Conservation (phyloP, 1,284 basidiomycete genomes). For the Nidula niveotomentosa region DNA sequence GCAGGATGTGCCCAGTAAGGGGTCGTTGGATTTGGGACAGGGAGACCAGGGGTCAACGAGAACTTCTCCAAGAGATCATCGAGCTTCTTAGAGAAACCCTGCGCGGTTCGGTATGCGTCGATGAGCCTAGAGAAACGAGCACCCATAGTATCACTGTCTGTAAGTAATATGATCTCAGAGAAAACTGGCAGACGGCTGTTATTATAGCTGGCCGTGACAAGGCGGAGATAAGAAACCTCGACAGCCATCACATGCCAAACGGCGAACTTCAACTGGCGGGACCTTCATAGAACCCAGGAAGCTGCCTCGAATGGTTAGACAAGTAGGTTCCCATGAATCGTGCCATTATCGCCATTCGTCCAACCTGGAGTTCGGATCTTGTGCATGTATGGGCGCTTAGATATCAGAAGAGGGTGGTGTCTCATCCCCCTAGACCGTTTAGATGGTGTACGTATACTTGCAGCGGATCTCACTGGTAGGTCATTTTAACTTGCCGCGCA, state of each 20-base stretch:
- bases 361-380: background rate
- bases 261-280: too few relatives aligned
- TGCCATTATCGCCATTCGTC: background rate
- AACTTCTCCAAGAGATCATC: background rate
- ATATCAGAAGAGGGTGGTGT: background rate
- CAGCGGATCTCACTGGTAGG: too few relatives aligned
- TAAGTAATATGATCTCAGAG: too few relatives aligned
- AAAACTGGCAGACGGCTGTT: too few relatives aligned
- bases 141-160: background rate
- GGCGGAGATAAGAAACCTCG: background rate
- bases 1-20: slow-evolving; percentile 58
- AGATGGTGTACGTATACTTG: too few relatives aligned
- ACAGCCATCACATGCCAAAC: background rate
- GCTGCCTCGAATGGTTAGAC: too few relatives aligned
- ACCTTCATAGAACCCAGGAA: too few relatives aligned
- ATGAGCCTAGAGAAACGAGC: background rate
- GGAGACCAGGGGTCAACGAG: slow-evolving; percentile 48
- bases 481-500: too few relatives aligned
- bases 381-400: background rate
- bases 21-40: slow-evolving; percentile 43
- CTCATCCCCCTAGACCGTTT: background rate
- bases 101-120: background rate
- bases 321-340: background rate
- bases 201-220: background rate
- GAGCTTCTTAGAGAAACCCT: background rate